Evolutionary conservation across 164 flowering plant species (phyloP), one percentile per base, ranked within the genome.

Genomic region (Nelumbo lutea): DNA sequence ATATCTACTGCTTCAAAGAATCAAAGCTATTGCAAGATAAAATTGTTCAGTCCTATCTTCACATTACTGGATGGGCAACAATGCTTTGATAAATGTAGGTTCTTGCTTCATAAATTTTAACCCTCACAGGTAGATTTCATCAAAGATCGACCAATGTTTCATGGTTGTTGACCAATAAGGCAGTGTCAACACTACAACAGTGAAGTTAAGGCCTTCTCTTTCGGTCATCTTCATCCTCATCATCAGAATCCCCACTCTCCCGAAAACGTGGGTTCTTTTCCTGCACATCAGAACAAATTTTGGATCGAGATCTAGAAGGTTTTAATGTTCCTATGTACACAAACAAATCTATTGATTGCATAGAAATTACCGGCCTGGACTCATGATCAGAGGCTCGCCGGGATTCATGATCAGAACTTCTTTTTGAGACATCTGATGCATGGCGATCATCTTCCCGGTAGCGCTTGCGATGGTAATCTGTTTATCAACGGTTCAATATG

Each of bases 221-320:
- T 6, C 84, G 68, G 67, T 87, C 87, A 70, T 87, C 96, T 5
- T 90, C 98, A 8, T 91, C 98, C 0, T 95, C 98, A 0, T 92
- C 98, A 70, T 95, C 97, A 40, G 97, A 89, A 66, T 95, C 97
- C 3, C 97, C 98, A 65, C 99, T 90, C 77, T 95, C 99, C 62
- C 99, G 97, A 68, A 95, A 95, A 10, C 98, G 92, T 10, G 99
- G 99, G 77, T 95, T 95, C 82, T 92, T 92, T 80, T 92, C 99
- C 97, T 92, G 87, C 62, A 45, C 11, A 53, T 65, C 68, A 13
- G 73, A 71, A 60, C 10, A 9, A 64, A 65, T 5, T 13, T 40
- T 6, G 47, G 44, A 7, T 62, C 46, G 58, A n/a, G n/a, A 13
- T 48, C 61, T 44, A 48, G 6, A 67, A 39, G 60, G 27, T 13